A percentile compares a stretch with the other conserved stretches of the same genome.
Conservation (phyloP, 306 rosid genomes). For the Styphnolobium japonicum region DNA sequence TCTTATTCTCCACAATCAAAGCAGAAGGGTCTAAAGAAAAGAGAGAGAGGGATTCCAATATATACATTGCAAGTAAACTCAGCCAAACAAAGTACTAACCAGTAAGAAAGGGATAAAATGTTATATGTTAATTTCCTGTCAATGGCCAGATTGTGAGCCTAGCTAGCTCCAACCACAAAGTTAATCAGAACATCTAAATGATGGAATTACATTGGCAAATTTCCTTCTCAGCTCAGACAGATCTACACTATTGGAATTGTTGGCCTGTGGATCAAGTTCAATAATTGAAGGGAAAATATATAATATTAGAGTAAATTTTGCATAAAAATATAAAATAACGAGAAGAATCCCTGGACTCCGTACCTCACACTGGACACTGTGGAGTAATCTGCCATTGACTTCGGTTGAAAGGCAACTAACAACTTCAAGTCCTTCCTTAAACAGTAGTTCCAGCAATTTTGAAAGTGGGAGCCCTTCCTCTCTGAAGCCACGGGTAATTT, state of each 20-base stretch:
- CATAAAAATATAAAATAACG: neutral
- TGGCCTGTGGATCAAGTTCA: constrained; percentile 38
- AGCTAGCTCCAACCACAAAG: constrained; percentile 6
- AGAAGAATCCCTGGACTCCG: neutral
- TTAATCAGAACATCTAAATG: constrained; percentile 20
- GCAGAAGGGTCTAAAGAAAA: neutral
- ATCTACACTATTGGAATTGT: constrained; percentile 28
- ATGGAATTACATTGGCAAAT: constrained; percentile 34
- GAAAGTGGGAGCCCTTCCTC: constrained; percentile 37
- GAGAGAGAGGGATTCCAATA: neutral
- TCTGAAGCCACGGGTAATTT: constrained; percentile 22
- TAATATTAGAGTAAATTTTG: neutral
- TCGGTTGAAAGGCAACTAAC: constrained; percentile 40
- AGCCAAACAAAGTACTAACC: neutral
- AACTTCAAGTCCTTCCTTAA: constrained; percentile 50
- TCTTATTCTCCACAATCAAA: neutral
- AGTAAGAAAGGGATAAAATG: constrained; percentile 8
- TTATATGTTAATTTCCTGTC: neutral
- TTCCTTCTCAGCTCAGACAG: constrained; percentile 46
- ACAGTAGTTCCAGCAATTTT: constrained; percentile 30
- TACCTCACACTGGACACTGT: constrained; percentile 59
- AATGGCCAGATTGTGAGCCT: neutral
- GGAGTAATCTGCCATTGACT: constrained; percentile 47
- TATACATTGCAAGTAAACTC: constrained; percentile 3
- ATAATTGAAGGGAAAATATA: neutral